Percentiles rank a stretch among this genome's conserved stretches.
These are phyloP conservation scores for Boletus reticulatus DNA, from an alignment of 768 basidiomycete species.

Conservation along the genomic window DNA sequence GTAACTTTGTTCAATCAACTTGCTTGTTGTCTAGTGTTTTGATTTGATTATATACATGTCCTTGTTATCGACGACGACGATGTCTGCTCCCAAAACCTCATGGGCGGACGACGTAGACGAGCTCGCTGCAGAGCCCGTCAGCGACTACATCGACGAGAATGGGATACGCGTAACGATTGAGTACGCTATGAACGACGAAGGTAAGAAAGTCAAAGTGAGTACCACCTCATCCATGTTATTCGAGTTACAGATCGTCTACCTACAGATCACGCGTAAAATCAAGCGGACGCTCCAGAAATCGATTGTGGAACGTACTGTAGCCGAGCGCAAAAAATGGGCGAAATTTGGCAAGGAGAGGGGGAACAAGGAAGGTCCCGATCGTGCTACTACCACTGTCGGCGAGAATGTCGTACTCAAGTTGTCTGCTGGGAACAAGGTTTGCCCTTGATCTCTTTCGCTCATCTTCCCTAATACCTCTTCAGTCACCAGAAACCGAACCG, in stretches of 20 bases:
- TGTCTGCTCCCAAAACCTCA: constrained; percentile 55
- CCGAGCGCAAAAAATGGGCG: constrained; percentile 88
- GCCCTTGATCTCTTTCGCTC: constrained; percentile 1
- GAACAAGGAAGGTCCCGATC: constrained; percentile 83
- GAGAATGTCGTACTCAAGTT: constrained; percentile 67
- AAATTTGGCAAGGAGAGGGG: constrained; percentile 94
- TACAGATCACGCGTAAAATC: constrained; percentile 80
- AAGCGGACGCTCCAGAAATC: constrained; percentile 86
- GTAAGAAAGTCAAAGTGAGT: constrained; percentile 88
- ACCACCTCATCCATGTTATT: neutral
- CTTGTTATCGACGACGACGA: constrained; percentile 14
- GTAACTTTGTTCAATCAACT: neutral
- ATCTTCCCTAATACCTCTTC: neutral
- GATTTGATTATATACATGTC: constrained; percentile 6
- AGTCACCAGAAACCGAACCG: constrained; percentile 68
- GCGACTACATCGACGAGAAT: constrained; percentile 80
- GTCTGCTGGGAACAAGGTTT: constrained; percentile 60
- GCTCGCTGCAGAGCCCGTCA: constrained; percentile 47
- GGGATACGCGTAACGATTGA: constrained; percentile 86
- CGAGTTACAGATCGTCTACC: neutral
- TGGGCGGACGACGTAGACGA: constrained; percentile 91
- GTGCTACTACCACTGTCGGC: constrained; percentile 91
- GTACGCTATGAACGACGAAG: constrained; percentile 85
- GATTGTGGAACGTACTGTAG: constrained; percentile 91
- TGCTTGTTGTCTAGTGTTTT: constrained; percentile 17